Base-by-base conservation (phyloP, 345 rosid genomes). In the Populus nigra region DNA sequence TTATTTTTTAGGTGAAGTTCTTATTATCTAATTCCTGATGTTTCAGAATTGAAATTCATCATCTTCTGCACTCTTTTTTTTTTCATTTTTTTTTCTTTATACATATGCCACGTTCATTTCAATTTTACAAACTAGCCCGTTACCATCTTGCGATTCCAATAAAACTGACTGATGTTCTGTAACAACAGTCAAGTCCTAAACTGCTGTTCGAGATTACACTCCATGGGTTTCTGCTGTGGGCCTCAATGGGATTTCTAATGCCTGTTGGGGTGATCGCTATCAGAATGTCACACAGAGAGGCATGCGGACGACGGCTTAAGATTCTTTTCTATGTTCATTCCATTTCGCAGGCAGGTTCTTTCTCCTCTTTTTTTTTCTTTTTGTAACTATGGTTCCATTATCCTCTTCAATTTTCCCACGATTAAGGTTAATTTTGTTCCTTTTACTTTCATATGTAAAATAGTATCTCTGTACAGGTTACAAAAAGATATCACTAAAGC, bases 141-240 rank as follows among this genome's bases (percentile, higher is more conserved):
- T 63, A 22, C 25, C 41, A 23, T 65, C 22, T 38, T 11, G 74
- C 36, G 36, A 61, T 49, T 57, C n/a, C 73, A 29, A 50, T 15
- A 22, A 72, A 33, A 65, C 12, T 65, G 11, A 53, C 41, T 69
- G 5, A 9, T 65, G 20, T 66, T 78, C 15, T 13, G 69, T 71
- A 27, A 66, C 4, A 16, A 16, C 89, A 92, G 95, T 31, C 86
- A 79, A 92, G 84, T 86, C 77, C 88, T 36, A 81, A 82, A 65
- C 86, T 91, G 80, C 69, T 83, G 73, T 85, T 76, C 36, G 91
- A 88, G 76, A 87, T 94, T 65, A 80, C 81, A 73, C 77, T 91
- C 49, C 98, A 94, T 78, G 98, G 95, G 13, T 83, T 93, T 79
- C 91, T 93, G 77, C 87, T 91, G 25, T 94, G 98, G 98, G 89